Base-by-base conservation (phyloP, 2,329 filamentous ascomycete genomes). In the Sclerotiophoma versabilis region DNA sequence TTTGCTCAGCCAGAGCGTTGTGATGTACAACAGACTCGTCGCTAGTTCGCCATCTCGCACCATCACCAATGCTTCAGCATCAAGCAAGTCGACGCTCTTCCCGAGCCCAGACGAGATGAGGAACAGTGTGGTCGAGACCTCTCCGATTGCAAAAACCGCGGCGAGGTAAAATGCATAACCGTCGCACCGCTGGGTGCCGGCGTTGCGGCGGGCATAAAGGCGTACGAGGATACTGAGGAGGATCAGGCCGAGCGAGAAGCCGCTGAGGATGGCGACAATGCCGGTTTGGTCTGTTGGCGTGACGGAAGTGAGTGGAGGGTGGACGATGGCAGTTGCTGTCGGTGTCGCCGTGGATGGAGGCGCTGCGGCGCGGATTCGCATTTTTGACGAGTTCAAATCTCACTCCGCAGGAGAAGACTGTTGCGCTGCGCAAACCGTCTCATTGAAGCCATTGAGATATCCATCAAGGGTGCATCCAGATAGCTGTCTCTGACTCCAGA, bases 231-330 rank as follows among this genome's bases (percentile, higher is more conserved):
- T 26, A 26, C 41, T 46, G 14, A 62, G 41, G 22, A 64, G 36
- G 5, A 58, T 23, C 15, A 64, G 25, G 4, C 56, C 48, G 3
- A 62, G 26, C 1, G 56, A 36, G 34, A 64, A 61, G 5, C 41
- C 60, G 1, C 58, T 32, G 1, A 62, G 36, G 23, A 64, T 62
- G 2, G 60, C 60, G 11, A 64, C 57, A 2, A 58, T 25, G 19
- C 58, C 60, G 2, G 33, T 51, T 27, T 61, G 58, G 34, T 63
- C 19, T 11, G 34, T 36, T 2, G 27, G 26, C 11, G 39, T 44
- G 3, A 17, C 22, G 30, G 12, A n/a, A 22, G 48, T 57, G 42
- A 32, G 51, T 15, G 43, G 55, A 15, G 32, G 12, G n/a, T 9
- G 37, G 43, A 37, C 22, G 15, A 26, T 44, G 27, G 27, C 20